phyloP scores from a whole-genome alignment of 129 eudicot species.

The Helichrysum umbraculigerum region DNA sequence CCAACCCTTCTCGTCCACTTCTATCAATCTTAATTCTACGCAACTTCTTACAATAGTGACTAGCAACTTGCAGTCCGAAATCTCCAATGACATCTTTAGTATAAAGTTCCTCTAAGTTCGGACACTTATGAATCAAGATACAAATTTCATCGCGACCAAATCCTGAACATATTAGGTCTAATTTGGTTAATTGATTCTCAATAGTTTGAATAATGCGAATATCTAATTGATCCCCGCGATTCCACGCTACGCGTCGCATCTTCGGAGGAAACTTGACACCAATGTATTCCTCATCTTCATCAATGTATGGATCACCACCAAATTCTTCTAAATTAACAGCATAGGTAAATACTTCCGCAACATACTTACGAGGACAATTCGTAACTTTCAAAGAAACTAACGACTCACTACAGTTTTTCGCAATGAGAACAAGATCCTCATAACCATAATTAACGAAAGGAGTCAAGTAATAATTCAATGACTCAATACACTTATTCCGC shows the following conservation, averaged over 20 bases:
- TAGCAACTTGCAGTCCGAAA: constrained; percentile 58
- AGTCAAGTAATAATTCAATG: constrained; percentile 69
- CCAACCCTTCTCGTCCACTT: constrained; percentile 70
- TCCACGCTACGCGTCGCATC: constrained; percentile 51
- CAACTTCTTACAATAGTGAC: constrained; percentile 55
- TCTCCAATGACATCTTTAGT: constrained; percentile 70
- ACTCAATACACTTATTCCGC: constrained; percentile 51
- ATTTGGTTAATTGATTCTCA: constrained; percentile 45
- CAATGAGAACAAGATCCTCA: constrained; percentile 62
- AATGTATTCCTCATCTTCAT: constrained; percentile 45
- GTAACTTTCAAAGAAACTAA: constrained; percentile 60
- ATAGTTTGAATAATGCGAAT: constrained; percentile 51
- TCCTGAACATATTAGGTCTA: constrained; percentile 69
- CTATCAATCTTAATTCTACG: constrained; percentile 75
- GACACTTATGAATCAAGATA: constrained; percentile 54
- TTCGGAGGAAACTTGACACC: constrained; percentile 45
- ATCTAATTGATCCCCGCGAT: constrained; percentile 46
- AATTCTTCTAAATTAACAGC: constrained; percentile 63
- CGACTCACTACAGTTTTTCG: constrained; percentile 47
- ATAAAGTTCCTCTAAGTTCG: constrained; percentile 73
- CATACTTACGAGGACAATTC: constrained; percentile 52
- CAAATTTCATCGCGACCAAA: constrained; percentile 66
- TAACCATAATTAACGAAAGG: constrained; percentile 39
- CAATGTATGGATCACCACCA: constrained; percentile 58
- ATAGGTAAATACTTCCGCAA: constrained; percentile 48